A percentile compares a stretch with the other conserved stretches of the same genome.
These are phyloP conservation scores for Aspergillus flavus DNA, from an alignment of 2,329 filamentous ascomycete genomes.

Conservation along the genomic window DNA sequence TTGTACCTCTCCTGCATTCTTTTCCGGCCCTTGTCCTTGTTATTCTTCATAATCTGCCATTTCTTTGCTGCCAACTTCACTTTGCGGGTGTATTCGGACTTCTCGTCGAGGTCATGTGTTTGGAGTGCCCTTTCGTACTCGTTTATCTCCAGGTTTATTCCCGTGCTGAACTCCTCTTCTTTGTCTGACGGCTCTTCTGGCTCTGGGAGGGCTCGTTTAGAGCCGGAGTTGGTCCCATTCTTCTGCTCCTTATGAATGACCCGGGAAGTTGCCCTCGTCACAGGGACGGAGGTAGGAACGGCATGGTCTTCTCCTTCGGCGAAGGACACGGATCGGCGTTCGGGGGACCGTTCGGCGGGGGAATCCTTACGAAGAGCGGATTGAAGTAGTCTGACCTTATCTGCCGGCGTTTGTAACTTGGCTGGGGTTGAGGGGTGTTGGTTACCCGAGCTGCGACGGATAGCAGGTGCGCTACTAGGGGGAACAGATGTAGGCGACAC, in stretches of 20 bases:
- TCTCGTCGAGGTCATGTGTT: background rate
- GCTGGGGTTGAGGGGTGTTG: constrained; percentile 17
- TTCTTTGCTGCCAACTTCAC: background rate
- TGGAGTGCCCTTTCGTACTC: background rate
- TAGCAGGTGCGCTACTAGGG: constrained; percentile 13
- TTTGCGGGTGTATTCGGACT: background rate
- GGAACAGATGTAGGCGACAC: constrained; percentile 9
- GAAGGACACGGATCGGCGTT: constrained; percentile 32
- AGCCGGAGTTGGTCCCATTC: background rate
- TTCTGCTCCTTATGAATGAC: constrained; percentile 4
- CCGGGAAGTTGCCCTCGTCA: constrained; percentile 13
- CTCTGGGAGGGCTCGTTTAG: background rate
- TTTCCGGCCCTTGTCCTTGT: background rate
- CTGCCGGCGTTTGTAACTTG: constrained; percentile 17
- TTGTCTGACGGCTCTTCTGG: too few relatives aligned
- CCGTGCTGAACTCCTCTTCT: background rate
- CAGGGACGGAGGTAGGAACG: constrained; percentile 10
- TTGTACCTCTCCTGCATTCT: background rate
- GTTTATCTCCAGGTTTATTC: background rate
- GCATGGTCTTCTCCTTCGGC: constrained; percentile 22
- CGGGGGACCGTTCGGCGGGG: constrained; percentile 13
- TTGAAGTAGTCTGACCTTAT: constrained; percentile 20
- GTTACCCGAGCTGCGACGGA: constrained; percentile 11
- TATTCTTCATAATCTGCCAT: background rate
- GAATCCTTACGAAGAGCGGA: constrained; percentile 31